Percentiles rank a stretch among this genome's conserved stretches.
Conservation (phyloP, 768 basidiomycete species). For the Cystobasidium onofrii region DNA sequence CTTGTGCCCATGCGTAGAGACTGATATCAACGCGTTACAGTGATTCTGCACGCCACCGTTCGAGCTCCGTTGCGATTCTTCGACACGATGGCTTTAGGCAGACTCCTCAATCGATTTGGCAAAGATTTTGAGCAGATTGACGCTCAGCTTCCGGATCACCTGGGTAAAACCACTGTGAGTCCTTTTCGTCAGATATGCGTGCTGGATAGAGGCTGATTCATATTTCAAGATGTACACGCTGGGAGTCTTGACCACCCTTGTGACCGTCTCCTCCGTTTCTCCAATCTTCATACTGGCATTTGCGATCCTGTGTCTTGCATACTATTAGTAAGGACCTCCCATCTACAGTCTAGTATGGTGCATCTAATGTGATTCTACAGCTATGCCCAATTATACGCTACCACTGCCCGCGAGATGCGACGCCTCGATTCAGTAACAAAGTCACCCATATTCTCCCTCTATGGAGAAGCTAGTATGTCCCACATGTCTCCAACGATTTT, state of each 20-base stretch:
- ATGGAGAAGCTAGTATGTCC: constrained; percentile 40
- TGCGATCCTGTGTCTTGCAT: constrained; percentile 32
- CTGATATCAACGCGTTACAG: neutral
- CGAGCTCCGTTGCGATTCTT: constrained; percentile 42
- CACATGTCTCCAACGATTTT: neutral
- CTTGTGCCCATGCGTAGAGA: neutral
- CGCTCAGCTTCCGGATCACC: constrained; percentile 38
- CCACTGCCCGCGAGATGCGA: constrained; percentile 47
- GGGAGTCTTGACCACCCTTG: constrained; percentile 39
- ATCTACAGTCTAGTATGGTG: neutral
- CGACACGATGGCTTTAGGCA: constrained; percentile 40
- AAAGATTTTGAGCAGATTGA: constrained; percentile 41
- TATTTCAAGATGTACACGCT: constrained; percentile 34
- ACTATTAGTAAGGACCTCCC: constrained; percentile 2
- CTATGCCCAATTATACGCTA: constrained; percentile 43
- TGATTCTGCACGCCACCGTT: constrained; percentile 37
- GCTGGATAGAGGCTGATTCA: neutral
- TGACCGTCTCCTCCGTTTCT: constrained; percentile 36
- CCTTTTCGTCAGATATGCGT: neutral
- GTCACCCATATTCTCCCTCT: constrained; percentile 44
- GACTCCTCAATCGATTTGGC: constrained; percentile 38
- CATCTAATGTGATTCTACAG: constrained; percentile 27
- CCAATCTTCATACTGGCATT: constrained; percentile 41
- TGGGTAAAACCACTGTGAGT: constrained; percentile 30
- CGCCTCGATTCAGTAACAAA: constrained; percentile 47